Evolutionary conservation across 495 filamentous ascomycete genomes (phyloP).

Genomic region (Aspergillus cavernicola): DNA sequence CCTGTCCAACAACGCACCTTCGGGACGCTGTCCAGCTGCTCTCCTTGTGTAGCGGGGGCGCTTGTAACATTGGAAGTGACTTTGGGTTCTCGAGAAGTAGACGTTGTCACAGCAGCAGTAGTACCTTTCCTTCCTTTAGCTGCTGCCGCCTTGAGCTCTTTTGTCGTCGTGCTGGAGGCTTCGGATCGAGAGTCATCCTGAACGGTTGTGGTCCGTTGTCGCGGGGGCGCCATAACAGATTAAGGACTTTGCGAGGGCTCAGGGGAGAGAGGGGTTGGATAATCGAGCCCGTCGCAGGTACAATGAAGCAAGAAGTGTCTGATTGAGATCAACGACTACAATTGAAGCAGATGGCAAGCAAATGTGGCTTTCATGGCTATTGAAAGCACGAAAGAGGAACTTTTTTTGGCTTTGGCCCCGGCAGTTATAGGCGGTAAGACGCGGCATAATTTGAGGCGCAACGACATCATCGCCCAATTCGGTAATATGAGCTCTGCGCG

Average conservation of each 20-base stretch:
- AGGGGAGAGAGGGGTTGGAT: neutral
- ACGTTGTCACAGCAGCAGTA: slow-evolving; percentile 4
- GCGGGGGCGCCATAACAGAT: slow-evolving; percentile 43
- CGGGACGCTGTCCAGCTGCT: slow-evolving; percentile 27
- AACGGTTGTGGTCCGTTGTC: slow-evolving; percentile 39
- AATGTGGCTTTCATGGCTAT: slow-evolving; percentile 1
- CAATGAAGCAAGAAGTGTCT: neutral
- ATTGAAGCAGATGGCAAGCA: slow-evolving; percentile 4
- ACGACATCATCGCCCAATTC: slow-evolving; percentile 22
- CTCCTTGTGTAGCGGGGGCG: slow-evolving; percentile 28
- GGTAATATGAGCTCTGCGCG: slow-evolving; percentile 18
- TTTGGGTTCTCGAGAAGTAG: slow-evolving; percentile 15
- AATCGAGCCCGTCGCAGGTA: slow-evolving; percentile 4
- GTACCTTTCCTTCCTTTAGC: slow-evolving; percentile 35
- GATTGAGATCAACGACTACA: slow-evolving; percentile 9
- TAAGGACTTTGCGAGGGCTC: neutral
- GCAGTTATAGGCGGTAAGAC: slow-evolving; percentile 26
- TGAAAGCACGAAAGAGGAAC: slow-evolving; percentile 16
- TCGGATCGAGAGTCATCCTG: slow-evolving; percentile 54
- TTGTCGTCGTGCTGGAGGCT: slow-evolving; percentile 49
- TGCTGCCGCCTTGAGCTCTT: slow-evolving; percentile 37
- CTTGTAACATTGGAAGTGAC: slow-evolving; percentile 32
- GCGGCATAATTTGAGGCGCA: slow-evolving; percentile 33
- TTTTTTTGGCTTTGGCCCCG: slow-evolving; percentile 19
- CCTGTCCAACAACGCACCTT: slow-evolving; percentile 26